Conservation (phyloP, 306 rosid species). For the Arachis hypogaea region DNA sequence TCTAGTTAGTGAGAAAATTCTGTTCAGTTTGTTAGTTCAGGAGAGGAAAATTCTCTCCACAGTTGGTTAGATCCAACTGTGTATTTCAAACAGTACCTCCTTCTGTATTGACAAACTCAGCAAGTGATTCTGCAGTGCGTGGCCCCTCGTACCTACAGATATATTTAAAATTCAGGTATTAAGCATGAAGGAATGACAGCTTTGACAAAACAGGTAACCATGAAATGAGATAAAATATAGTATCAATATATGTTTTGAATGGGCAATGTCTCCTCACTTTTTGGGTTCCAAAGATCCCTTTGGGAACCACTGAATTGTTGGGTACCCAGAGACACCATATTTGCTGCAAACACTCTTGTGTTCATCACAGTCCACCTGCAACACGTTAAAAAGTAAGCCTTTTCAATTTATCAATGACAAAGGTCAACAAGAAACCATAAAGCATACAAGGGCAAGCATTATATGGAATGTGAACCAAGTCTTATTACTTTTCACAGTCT, state of each 20-base stretch:
- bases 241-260: slow-evolving; percentile 9
- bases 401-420: slow-evolving; percentile 11
- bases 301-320: slow-evolving; percentile 91
- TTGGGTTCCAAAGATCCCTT: slow-evolving; percentile 86
- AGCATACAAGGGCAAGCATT: slow-evolving; percentile 7
- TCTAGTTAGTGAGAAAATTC: too few relatives aligned
- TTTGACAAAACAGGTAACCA: slow-evolving; percentile 22
- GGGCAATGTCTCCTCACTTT: slow-evolving; percentile 61
- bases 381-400: slow-evolving; percentile 10
- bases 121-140: slow-evolving; percentile 79
- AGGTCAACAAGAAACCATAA: slow-evolving; percentile 20
- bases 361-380: slow-evolving; percentile 70
- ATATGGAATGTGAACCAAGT: background rate
- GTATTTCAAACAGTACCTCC: slow-evolving; percentile 56
- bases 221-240: slow-evolving; percentile 12
- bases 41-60: too few relatives aligned
- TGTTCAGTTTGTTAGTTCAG: too few relatives aligned
- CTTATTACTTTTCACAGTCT: background rate
- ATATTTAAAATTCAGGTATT: slow-evolving; percentile 28
- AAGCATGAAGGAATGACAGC: background rate
- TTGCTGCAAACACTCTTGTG: slow-evolving; percentile 50
- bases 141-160: slow-evolving; percentile 74
- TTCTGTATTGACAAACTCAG: slow-evolving; percentile 77
- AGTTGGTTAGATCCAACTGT: too few relatives aligned
- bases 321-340: slow-evolving; percentile 77